Evolutionary conservation across 202 grass and related monocot species (phyloP), one percentile per base, ranked within the genome.

Genomic region (Saccharum hybrid): DNA sequence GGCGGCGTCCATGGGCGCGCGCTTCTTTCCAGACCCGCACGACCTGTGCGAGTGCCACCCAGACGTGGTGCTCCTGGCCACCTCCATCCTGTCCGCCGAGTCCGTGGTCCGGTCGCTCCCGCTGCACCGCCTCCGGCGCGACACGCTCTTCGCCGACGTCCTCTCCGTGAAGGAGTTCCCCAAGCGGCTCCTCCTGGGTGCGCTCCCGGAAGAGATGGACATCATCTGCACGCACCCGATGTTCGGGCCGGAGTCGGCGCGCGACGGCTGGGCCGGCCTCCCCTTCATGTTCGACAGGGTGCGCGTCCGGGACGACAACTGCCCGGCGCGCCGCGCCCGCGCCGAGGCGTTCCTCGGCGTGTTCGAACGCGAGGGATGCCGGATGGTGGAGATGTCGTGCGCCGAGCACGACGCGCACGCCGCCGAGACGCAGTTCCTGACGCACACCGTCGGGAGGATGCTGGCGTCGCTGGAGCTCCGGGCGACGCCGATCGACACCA

Each of bases 121-220:
- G 1, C 48, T 97, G 0, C 91, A 97, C 81, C 88, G 91, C 10
- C 89, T 97, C 68, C 86, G 91, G 38, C 88, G 91, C 64, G 85
- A 78, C 78, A 93, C 94, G 16, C 91, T 97, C 65, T 97, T 97
- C 72, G 87, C 43, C 12, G 94, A 97, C 80, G 94, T 97, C 22
- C 87, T 93, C 10, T 97, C 94, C 49, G 94, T 97, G 18, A 97
- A 97, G 84, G 94, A 97, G 82, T 93, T 91, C 77, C 89, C 94
- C 28, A 93, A 78, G 84, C 82, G 81, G 38, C 88, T 93, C 59
- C 51, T 97, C 30, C 84, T 97, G 8, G 16, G 68, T 33, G 0
- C 8, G 12, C 88, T 97, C 13, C 94, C 94, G 0, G 68, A 26
- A 0, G 79, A 90, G 51, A 87, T 94, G 31, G 94, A 97, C 59